Conservation (phyloP, 169 alveolate species). For the Plasmodium sp. region DNA sequence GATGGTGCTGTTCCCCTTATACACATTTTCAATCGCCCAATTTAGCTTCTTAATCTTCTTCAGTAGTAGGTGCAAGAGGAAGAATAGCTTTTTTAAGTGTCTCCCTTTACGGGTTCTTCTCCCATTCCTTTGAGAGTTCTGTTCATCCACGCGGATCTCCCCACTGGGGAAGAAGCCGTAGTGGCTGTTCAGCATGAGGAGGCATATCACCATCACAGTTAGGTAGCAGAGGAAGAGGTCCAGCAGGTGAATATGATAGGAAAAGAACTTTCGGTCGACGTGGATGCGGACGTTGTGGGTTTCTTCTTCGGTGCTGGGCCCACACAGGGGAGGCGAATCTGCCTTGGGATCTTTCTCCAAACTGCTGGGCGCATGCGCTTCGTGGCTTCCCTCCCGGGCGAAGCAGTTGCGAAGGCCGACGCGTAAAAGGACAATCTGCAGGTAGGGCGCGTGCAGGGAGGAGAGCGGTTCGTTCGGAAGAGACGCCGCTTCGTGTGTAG, state of each 20-base stretch:
- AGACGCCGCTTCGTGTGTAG: background rate
- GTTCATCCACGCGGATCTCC: background rate
- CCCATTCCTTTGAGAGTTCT: background rate
- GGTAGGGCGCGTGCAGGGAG: conserved; percentile 11
- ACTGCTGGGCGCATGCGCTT: background rate
- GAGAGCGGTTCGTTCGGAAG: background rate
- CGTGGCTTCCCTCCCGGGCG: background rate
- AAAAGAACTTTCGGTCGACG: conserved; percentile 12
- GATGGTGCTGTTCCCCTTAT: background rate
- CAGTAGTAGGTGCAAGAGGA: conserved; percentile 5
- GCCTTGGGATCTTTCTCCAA: background rate
- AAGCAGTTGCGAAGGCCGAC: conserved; percentile 17
- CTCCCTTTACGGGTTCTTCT: background rate
- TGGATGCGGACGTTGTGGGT: background rate
- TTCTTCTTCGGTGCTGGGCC: background rate
- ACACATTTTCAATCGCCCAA: conserved; percentile 49
- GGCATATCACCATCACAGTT: conserved; percentile 23
- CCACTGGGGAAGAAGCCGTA: conserved; percentile 12
- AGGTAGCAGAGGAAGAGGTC: conserved; percentile 50
- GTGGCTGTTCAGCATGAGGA: conserved; percentile 17
- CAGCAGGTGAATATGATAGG: conserved; percentile 27
- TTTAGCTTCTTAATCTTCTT: conserved; percentile 42
- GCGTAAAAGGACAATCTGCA: conserved; percentile 38
- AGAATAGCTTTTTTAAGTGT: conserved; percentile 24
- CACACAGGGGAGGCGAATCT: background rate